Percentiles rank a stretch among this genome's conserved stretches.
phyloP scores from a whole-genome alignment of 1,284 basidiomycete genomes.

The Tilletiaria anomala region DNA sequence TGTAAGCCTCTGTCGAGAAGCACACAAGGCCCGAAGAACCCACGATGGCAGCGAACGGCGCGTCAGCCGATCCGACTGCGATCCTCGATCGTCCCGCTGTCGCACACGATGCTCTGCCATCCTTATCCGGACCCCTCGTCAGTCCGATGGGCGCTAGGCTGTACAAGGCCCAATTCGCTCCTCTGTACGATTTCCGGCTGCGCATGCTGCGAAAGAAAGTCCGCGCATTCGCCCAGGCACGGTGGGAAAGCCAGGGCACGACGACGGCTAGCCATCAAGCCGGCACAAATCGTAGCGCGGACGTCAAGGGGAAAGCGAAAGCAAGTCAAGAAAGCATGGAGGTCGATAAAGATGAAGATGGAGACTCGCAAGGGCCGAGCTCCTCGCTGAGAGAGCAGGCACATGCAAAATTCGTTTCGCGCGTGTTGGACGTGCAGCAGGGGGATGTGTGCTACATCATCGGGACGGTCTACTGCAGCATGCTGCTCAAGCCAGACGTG shows the following conservation, averaged over 20 bases:
- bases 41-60: too few species aligned
- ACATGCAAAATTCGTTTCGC: constrained; percentile 53
- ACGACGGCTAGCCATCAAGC: not conserved
- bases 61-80: too few species aligned
- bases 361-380: not conserved
- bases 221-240: constrained; percentile 11
- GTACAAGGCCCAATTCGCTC: constrained; percentile 31
- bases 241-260: constrained; percentile 9
- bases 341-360: constrained; percentile 1
- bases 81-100: too few species aligned
- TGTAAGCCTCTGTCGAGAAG: too few species aligned
- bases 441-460: constrained; percentile 75
- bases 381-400: not conserved
- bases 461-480: constrained; percentile 92
- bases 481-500: constrained; percentile 95
- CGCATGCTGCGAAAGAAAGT: constrained; percentile 29
- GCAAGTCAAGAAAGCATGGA: not conserved
- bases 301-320: too few species aligned
- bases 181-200: constrained; percentile 37
- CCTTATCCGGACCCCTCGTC: too few species aligned
- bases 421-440: constrained; percentile 76
- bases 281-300: too few species aligned
- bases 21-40: too few species aligned
- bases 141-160: constrained; percentile 1
- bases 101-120: too few species aligned